Base-by-base conservation (phyloP, 1,284 basidiomycete species). In the Cutaneotrichosporon sp. region DNA sequence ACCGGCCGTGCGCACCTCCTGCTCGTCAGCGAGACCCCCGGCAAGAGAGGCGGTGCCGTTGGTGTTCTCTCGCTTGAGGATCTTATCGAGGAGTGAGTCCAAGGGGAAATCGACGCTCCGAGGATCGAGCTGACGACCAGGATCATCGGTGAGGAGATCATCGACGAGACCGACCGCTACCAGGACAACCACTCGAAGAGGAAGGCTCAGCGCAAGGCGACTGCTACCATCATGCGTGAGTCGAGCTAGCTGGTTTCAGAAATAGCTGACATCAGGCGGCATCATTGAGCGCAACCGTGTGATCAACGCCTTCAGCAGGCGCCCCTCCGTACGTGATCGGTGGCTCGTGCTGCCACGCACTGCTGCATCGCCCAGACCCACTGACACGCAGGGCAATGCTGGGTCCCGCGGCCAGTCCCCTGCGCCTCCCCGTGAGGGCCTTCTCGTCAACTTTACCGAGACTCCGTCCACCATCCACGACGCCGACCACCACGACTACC, bases 1-100 rank as follows among this genome's bases (percentile, higher is more conserved):
- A 95, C 93, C 3, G 95, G 95, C 8, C 87, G 94, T 54, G 92
- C 93, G 0, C 95, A 99, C 79, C 83, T 98, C 67, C 83, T 99
- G 24, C 82, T 99, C 25, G 86, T 99, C 38, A 93, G 90, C 68
- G 83, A 83, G 13, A 90, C 89, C 0, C 94, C 94, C 0, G 94
- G 94, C 0, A 79, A 84, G 47, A 82, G 87, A 5, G 88, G 89
- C 18, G 93, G 93, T 46, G 93, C 87, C 2, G 83, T 92, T 31
- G 92, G 92, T 34, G 87, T 92, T 2, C 84, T 92, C 59, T 91
- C 73, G 54, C 71, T 80, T 57, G 80, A 81, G 64, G 80, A 81
- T 62, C 63, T 81, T 58, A 80, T 81, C 56, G 80, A 81, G 64
- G 79, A 80, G 76, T 70, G 47, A 58, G 68, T 60, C 4, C 5